Evolutionary conservation across 2,329 filamentous ascomycete genomes (phyloP), one percentile per base, ranked within the genome.

Genomic region (Talaromyces albobiverticillius): DNA sequence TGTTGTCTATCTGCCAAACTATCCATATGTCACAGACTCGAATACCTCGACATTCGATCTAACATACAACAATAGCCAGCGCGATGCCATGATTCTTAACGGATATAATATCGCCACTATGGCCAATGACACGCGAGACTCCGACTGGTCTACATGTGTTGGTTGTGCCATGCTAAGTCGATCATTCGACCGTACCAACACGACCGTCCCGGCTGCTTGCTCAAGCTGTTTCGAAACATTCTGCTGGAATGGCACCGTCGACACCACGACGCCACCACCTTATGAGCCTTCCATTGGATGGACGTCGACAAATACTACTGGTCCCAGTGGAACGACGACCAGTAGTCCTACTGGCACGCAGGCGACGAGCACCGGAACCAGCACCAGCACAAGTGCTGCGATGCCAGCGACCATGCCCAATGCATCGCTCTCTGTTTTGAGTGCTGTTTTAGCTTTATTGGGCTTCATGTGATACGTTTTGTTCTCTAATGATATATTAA

Each of bases 201-300:
- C 87, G 0, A 58, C 74, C 0, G 79, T 92, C 1, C 92, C 93
- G 0, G 77, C 80, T 0, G 83, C 82, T 10, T 99, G 94, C 75
- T 77, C 73, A 40, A 64, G 79, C 49, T 99, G 94, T 75, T 96
- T 96, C 71, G 61, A 76, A 13, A 72, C 77, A 18, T 96, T 96
- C 76, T 99, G 94, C 81, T 99, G 94, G 93, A 83, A 96, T 68
- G 94, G 94, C n/a, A 89, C 83, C 1, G 55, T 73, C 6, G 72
- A 80, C 42, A 70, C 64, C 34, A 74, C 72, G 0, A 60, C 56
- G 8, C 67, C 70, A 0, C 56, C 63, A 3, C 55, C 59, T 1
- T 83, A 79, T 56, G 67, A 75, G 25, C 80, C 81, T 1, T 54
- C 40, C 13, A 32, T 47, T 47, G 29, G 32, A 14, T 34, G 20